phyloP scores from a whole-genome alignment of 2,329 filamentous ascomycete species.

The Fusarium mundagurra region DNA sequence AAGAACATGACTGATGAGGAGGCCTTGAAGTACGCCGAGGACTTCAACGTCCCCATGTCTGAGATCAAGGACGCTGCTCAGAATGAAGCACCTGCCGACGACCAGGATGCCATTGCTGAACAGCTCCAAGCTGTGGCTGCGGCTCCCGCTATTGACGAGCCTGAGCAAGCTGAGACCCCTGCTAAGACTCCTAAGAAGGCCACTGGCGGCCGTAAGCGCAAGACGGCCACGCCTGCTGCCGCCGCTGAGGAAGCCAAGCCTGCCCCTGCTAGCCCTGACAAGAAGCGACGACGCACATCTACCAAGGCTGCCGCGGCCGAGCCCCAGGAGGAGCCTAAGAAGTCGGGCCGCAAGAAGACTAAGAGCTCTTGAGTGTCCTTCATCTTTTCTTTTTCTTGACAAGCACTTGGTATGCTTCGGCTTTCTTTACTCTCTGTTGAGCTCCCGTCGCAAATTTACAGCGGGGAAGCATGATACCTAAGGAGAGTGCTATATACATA shows the following conservation, averaged over 20 bases:
- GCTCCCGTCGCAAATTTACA: constrained; percentile 18
- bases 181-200: constrained; percentile 69
- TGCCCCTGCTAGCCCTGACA: constrained; percentile 65
- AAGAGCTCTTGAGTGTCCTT: constrained; percentile 49
- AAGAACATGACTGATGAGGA: constrained; percentile 71
- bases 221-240: constrained; percentile 61
- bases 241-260: constrained; percentile 53
- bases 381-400: constrained; percentile 30
- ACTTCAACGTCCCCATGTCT: constrained; percentile 64
- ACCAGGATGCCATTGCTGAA: constrained; percentile 68
- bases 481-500: constrained; percentile 32
- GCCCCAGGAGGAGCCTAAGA: constrained; percentile 67
- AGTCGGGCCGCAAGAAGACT: constrained; percentile 69
- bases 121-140: constrained; percentile 61
- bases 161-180: constrained; percentile 57
- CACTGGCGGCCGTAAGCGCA: constrained; percentile 63
- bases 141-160: constrained; percentile 48
- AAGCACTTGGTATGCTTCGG: constrained; percentile 10
- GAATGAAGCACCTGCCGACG: constrained; percentile 49
- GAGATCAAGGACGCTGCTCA: constrained; percentile 56
- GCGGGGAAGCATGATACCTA: constrained; percentile 41
- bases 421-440: constrained; percentile 29
- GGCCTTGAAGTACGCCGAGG: constrained; percentile 68
- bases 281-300: constrained; percentile 70
- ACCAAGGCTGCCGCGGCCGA: constrained; percentile 64